These are phyloP conservation scores for Benincasa hispida DNA, from an alignment of 306 rosid genomes.

Conservation along the genomic window DNA sequence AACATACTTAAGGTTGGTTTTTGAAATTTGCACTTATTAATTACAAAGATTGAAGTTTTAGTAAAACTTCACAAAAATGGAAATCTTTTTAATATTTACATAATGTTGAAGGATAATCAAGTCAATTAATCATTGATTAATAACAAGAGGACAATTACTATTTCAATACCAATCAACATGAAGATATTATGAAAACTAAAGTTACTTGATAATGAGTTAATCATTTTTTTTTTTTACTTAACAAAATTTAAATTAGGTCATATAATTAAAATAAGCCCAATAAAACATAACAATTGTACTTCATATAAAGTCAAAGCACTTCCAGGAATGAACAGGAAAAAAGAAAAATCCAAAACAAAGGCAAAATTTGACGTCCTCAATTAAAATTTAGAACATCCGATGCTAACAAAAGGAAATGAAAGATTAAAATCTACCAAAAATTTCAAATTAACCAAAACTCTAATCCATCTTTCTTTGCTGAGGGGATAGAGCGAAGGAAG, in stretches of 20 bases:
- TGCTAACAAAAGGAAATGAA: background rate
- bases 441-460: conserved; percentile 1
- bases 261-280: background rate
- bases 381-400: background rate
- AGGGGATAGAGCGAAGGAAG: background rate
- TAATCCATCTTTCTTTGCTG: background rate
- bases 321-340: background rate
- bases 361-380: background rate
- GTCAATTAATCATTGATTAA: background rate
- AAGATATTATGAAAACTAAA: no score
- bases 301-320: background rate
- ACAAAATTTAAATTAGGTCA: background rate
- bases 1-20: no score
- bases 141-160: background rate
- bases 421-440: background rate
- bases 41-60: background rate
- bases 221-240: no score
- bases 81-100: background rate
- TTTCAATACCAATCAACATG: background rate
- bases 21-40: no score
- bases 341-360: background rate
- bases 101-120: background rate
- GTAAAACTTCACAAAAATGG: background rate
- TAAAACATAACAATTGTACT: background rate
- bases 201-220: no score